A percentile compares a stretch with the other conserved stretches of the same genome.
Evolutionary conservation across 129 eudicot species (phyloP).

Genomic region (Centella asiatica): DNA sequence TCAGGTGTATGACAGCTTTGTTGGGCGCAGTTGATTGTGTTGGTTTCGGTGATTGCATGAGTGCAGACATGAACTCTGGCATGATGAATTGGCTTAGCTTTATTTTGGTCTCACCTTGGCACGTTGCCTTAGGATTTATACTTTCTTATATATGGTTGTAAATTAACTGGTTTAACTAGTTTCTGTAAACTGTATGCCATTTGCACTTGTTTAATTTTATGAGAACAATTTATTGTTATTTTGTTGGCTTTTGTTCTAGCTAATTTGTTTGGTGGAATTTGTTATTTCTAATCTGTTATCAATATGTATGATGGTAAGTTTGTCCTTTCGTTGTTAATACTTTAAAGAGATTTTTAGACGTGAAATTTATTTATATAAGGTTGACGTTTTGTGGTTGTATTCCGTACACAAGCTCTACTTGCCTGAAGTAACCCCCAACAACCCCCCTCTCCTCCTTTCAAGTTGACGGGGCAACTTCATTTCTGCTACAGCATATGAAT

Average conservation of each 20-base stretch:
- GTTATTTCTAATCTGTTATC: too few species aligned
- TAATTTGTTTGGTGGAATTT: background rate
- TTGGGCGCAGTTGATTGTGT: conserved; percentile 47
- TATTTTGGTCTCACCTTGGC: conserved; percentile 23
- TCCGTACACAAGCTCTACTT: background rate
- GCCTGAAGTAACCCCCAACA: too few species aligned
- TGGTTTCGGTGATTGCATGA: conserved; percentile 47
- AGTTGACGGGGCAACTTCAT: too few species aligned
- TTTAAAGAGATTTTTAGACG: background rate
- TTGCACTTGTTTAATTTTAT: background rate
- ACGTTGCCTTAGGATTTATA: conserved; percentile 24
- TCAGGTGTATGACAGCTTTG: conserved; percentile 65
- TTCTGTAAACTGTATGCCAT: conserved; percentile 4
- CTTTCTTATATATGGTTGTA: conserved; percentile 13
- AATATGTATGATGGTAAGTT: too few species aligned
- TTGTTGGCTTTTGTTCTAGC: background rate
- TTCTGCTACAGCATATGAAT: too few species aligned
- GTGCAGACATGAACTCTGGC: conserved; percentile 43
- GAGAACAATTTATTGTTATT: background rate
- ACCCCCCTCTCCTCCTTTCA: too few species aligned
- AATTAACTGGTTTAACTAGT: conserved; percentile 9
- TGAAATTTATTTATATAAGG: background rate
- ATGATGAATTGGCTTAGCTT: conserved; percentile 33
- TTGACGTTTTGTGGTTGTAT: background rate
- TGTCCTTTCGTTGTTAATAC: too few species aligned